phyloP scores from a whole-genome alignment of 805 yeast species.

The Zygosaccharomyces kombuchaensis region DNA sequence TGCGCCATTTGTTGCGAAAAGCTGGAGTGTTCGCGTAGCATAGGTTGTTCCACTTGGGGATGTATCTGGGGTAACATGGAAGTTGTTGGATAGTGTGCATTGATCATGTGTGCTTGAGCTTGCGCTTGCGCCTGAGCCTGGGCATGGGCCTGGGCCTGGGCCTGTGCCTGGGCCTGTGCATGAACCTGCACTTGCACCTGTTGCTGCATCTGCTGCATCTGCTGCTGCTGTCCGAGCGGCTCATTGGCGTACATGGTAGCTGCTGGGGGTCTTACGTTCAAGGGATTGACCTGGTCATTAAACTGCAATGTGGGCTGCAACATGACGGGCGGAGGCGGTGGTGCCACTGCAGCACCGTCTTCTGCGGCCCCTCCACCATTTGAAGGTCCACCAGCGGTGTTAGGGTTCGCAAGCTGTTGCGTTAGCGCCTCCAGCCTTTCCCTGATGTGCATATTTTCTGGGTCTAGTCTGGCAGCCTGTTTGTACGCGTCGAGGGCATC shows the following conservation, averaged over 20 bases:
- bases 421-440: constrained; percentile 84
- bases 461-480: constrained; percentile 93
- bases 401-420: constrained; percentile 41
- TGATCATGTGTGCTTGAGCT: constrained; percentile 15
- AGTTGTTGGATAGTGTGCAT: constrained; percentile 4
- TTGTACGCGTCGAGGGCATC: constrained; percentile 97
- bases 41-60: constrained; percentile 2
- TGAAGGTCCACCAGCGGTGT: constrained; percentile 11
- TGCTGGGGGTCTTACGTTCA: constrained; percentile 27
- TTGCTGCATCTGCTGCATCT: constrained; percentile 7
- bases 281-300: constrained; percentile 30
- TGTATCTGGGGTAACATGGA: constrained; percentile 3
- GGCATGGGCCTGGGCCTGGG: constrained; percentile 13
- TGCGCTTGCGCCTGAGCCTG: constrained; percentile 2
- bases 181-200: constrained; percentile 20
- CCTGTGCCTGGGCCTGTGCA: constrained; percentile 8
- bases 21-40: background rate
- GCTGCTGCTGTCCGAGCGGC: constrained; percentile 15
- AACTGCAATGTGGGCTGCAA: constrained; percentile 33
- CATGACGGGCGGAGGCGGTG: constrained; percentile 29
- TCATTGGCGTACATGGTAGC: constrained; percentile 18
- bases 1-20: constrained; percentile 3
- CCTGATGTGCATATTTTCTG: constrained; percentile 89
- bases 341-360: constrained; percentile 11
- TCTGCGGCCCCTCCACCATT: constrained; percentile 9